phyloP scores from a whole-genome alignment of 108 stramenopile genomes.

The Cyclotella kingstonii region DNA sequence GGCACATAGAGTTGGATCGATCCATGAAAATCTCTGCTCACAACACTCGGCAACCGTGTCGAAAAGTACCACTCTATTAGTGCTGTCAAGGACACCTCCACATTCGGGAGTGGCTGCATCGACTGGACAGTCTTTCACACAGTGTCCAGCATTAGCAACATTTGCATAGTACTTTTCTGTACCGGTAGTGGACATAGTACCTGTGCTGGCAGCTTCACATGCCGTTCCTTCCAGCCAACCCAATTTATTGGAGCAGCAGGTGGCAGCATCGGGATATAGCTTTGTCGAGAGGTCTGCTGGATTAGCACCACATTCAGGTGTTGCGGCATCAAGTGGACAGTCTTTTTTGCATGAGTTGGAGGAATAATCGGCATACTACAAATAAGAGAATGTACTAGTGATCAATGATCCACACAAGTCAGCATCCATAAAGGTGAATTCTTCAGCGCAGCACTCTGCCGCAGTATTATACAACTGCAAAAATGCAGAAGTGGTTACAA shows the following conservation, averaged over 20 bases:
- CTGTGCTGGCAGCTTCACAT: background rate
- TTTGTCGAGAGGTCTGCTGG: background rate
- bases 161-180: conserved; percentile 3
- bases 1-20: too few species aligned
- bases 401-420: background rate
- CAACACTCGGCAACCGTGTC: too few species aligned
- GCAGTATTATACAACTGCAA: background rate
- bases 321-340: background rate
- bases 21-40: too few species aligned
- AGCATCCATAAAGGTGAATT: background rate
- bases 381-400: background rate
- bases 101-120: background rate
- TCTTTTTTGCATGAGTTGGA: background rate
- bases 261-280: conserved; percentile 4
- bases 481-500: background rate
- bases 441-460: background rate
- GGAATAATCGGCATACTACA: background rate
- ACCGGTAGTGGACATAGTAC: background rate
- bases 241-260: conserved; percentile 6
- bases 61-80: too few species aligned
- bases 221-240: background rate
- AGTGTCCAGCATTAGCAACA: background rate
- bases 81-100: too few species aligned
- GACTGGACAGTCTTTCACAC: conserved; percentile 1
- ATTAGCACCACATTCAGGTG: background rate